phyloP scores from a whole-genome alignment of 192 early-diverging fungal species.

The Rhizophagus clarus region DNA sequence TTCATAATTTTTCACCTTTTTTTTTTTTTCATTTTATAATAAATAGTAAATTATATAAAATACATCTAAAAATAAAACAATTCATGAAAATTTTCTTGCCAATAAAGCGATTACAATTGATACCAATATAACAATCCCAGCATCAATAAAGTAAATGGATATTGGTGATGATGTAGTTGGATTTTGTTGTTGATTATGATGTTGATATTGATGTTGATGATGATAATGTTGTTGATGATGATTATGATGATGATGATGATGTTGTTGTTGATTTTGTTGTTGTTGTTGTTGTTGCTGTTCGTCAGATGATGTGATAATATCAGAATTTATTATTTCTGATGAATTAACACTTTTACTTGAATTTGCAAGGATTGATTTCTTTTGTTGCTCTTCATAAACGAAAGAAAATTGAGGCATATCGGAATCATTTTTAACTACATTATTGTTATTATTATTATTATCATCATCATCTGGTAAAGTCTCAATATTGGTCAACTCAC shows the following conservation, averaged over 20 bases:
- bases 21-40: too few relatives aligned
- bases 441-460: background rate
- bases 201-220: too few relatives aligned
- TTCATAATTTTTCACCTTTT: too few relatives aligned
- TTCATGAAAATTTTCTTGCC: background rate
- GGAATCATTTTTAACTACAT: background rate
- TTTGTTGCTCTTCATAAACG: constrained; percentile 14
- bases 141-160: background rate
- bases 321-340: background rate
- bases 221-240: too few relatives aligned
- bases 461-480: constrained; percentile 10
- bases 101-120: background rate
- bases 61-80: too few relatives aligned
- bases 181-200: background rate
- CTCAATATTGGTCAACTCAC: constrained; percentile 19
- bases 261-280: background rate
- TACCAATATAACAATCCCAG: background rate
- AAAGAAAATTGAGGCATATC: constrained; percentile 24
- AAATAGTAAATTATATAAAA: too few relatives aligned
- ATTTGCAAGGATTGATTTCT: background rate
- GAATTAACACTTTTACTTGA: background rate
- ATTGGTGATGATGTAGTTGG: background rate
- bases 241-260: too few relatives aligned
- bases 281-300: background rate
- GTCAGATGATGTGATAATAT: background rate